Evolutionary conservation across 140 eudicot species (phyloP).

Genomic region (Stevia rebaudiana): DNA sequence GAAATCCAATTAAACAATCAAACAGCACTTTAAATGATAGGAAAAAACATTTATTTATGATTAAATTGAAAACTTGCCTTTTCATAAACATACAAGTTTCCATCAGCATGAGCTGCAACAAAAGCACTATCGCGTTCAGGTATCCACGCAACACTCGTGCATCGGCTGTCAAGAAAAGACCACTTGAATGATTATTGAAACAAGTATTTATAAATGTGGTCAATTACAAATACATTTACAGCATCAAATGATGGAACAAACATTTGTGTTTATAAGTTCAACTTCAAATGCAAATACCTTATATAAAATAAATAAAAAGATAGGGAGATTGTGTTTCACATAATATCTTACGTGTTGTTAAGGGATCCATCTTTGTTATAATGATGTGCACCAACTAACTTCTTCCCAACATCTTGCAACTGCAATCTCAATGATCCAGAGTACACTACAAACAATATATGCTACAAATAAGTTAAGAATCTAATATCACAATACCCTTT

Average conservation of each 20-base stretch:
- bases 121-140: constrained; percentile 82
- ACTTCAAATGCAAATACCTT: neutral
- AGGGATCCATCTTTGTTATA: constrained; percentile 86
- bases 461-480: constrained; percentile 24
- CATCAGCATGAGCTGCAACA: constrained; percentile 78
- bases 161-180: constrained; percentile 44
- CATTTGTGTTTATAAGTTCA: constrained; percentile 2
- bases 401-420: constrained; percentile 80
- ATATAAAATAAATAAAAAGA: neutral
- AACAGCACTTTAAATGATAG: neutral
- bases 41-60: neutral
- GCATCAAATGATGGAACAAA: neutral
- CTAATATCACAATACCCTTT: constrained; percentile 1
- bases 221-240: neutral
- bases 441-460: constrained; percentile 49
- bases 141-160: constrained; percentile 76
- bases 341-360: constrained; percentile 51
- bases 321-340: neutral
- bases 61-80: constrained; percentile 53
- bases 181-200: constrained; percentile 1
- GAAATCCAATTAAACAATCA: neutral
- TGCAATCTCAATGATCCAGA: constrained; percentile 74
- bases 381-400: constrained; percentile 89
- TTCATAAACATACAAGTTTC: constrained; percentile 80
- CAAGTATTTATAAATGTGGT: neutral